Evolutionary conservation across 1,284 basidiomycete genomes (phyloP), one percentile per base, ranked within the genome.

Genomic region (Malassezia sp.): DNA sequence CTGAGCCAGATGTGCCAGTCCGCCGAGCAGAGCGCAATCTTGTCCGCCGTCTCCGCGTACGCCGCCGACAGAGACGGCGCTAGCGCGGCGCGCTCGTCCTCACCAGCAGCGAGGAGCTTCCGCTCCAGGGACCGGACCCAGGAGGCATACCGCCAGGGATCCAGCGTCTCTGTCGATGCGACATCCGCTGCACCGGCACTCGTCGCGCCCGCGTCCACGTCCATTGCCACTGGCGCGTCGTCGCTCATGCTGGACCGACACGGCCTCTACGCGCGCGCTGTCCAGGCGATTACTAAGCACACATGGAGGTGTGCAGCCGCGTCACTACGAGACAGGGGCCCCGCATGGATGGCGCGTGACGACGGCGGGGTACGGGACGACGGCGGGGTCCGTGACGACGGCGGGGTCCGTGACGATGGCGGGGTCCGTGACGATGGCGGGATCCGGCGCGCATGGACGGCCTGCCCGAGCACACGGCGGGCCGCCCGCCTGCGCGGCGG

Each of bases 1-100:
- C 42, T 42, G 3, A 52, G 41, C 18, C 46, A 53, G 12, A 53
- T 17, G 18, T 49, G 33, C 53, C 53, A 55, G 9, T 52, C 50
- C 21, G 11, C 6, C 0, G 53, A 45, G 11, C 24, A 28, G 21
- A 54, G 10, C 4, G 50, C 45, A 26, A 47, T 35, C 5, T 33
- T 15, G 10, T 22, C 20, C 2, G 24, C n/a, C 37, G 24, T 37
- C 17, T 30, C 36, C 9, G 15, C 24, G 26, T 36, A 45, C 12
- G 48, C 48, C 2, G 18, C 18, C 12, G 31, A 10, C 4, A 50
- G 37, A 4, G 33, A 30, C 1, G 30, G 5, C 10, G 20, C 32
- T 3, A 39, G 34, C 27, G 36, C 2, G 12, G 15, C 2, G 22
- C 33, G 42, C 15, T 27, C 38, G 12, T 12, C 47, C 5, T 38